Percentiles rank a stretch among this genome's conserved stretches.
Evolutionary conservation across 1,284 basidiomycete genomes (phyloP).

Genomic region (Sphagnurus paluster): DNA sequence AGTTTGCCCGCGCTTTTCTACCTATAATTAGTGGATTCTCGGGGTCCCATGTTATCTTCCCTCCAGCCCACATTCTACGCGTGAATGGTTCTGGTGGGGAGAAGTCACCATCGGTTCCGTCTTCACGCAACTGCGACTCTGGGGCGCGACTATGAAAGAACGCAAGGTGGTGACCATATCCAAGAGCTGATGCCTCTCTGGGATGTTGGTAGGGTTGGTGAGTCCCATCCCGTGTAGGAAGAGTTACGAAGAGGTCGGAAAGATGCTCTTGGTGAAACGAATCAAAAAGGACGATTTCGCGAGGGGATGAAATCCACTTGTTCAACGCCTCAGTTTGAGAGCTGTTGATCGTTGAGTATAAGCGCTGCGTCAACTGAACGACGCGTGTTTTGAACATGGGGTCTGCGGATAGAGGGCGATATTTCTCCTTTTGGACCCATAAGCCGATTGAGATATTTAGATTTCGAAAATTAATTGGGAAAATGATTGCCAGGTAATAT

Average conservation of each 20-base stretch:
- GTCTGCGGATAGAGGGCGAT: constrained; percentile 1
- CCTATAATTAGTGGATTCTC: constrained; percentile 55
- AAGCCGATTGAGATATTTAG: background rate
- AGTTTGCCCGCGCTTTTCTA: constrained; percentile 47
- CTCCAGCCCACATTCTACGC: constrained; percentile 84
- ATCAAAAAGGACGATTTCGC: constrained; percentile 41
- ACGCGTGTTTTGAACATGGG: constrained; percentile 17
- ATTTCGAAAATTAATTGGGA: too few relatives aligned
- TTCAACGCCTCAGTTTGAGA: constrained; percentile 35
- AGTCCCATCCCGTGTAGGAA: constrained; percentile 69
- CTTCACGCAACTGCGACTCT: constrained; percentile 56
- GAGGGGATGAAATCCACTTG: constrained; percentile 50
- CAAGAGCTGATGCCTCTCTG: constrained; percentile 42
- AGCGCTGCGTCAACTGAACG: constrained; percentile 10
- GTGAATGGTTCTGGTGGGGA: constrained; percentile 75
- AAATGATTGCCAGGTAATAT: too few relatives aligned
- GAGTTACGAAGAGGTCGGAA: constrained; percentile 62
- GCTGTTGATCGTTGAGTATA: constrained; percentile 18
- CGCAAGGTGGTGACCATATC: constrained; percentile 68
- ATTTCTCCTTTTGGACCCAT: too few relatives aligned
- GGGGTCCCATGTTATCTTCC: constrained; percentile 65
- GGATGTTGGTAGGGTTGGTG: constrained; percentile 41
- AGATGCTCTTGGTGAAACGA: constrained; percentile 51
- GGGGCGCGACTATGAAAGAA: constrained; percentile 74
- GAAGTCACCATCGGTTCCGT: constrained; percentile 74